These are phyloP conservation scores for Cucumis cinereus DNA, from an alignment of 306 rosid species.

Conservation along the genomic window DNA sequence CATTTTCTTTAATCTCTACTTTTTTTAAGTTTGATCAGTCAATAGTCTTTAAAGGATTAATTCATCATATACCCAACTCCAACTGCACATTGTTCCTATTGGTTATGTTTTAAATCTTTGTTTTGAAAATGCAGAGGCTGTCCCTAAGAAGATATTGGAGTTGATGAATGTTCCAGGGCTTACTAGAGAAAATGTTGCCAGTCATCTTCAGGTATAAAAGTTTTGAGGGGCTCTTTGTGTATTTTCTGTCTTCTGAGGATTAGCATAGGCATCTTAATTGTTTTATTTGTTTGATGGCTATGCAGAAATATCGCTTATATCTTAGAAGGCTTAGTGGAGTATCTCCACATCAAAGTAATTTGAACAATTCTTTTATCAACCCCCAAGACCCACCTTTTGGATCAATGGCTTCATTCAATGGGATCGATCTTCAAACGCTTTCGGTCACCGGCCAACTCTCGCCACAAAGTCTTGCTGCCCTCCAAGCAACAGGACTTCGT, in stretches of 20 bases:
- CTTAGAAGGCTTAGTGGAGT: conserved; percentile 88
- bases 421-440: conserved; percentile 75
- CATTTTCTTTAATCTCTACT: background rate
- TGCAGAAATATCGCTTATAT: conserved; percentile 88
- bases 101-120: background rate
- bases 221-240: background rate
- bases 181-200: conserved; percentile 96
- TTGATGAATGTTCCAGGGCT: conserved; percentile 98
- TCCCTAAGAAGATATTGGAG: conserved; percentile 94
- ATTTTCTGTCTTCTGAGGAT: background rate
- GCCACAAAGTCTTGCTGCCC: conserved; percentile 84
- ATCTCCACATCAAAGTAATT: conserved; percentile 52
- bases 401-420: conserved; percentile 61
- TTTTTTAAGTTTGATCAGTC: background rate
- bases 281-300: conserved; percentile 1
- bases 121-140: conserved; percentile 60
- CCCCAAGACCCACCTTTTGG: conserved; percentile 72
- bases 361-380: conserved; percentile 58
- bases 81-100: background rate
- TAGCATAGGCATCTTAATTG: background rate
- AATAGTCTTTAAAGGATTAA: background rate
- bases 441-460: conserved; percentile 71
- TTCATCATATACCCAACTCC: background rate
- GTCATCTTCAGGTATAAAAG: conserved; percentile 84
- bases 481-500: conserved; percentile 81